Percentiles rank a stretch among this genome's conserved stretches.
Evolutionary conservation across 805 yeast genomes (phyloP).

Genomic region (Candida methanosorbosa): DNA sequence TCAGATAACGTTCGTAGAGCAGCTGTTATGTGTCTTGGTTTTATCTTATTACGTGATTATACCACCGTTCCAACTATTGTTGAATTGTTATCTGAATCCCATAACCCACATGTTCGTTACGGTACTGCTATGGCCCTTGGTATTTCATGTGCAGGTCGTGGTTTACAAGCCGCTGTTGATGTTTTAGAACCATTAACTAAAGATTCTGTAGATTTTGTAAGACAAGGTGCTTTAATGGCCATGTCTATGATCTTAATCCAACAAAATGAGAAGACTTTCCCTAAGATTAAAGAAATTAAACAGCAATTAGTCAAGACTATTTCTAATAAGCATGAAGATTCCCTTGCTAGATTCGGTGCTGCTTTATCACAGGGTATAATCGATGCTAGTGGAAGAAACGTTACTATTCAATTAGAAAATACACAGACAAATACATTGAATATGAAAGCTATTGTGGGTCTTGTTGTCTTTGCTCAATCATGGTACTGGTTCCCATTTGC

Average conservation of each 20-base stretch:
- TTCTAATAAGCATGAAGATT: conserved; percentile 87
- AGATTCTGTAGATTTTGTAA: conserved; percentile 93
- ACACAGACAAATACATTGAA: conserved; percentile 84
- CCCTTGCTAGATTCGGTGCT: conserved; percentile 96
- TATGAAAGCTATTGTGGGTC: conserved; percentile 85
- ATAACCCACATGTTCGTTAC: conserved; percentile 96
- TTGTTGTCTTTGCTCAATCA: conserved; percentile 81
- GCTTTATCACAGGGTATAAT: conserved; percentile 94
- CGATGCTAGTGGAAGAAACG: conserved; percentile 98
- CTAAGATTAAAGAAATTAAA: conserved; percentile 72
- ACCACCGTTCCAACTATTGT: conserved; percentile 93
- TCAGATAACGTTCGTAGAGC: conserved; percentile 96
- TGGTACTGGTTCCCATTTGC: conserved; percentile 99
- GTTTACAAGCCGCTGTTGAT: conserved; percentile 79
- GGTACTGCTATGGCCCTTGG: conserved; percentile 98
- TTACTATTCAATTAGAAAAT: conserved; percentile 87
- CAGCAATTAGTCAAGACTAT: conserved; percentile 70
- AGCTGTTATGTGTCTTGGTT: conserved; percentile 86
- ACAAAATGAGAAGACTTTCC: conserved; percentile 74
- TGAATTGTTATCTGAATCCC: conserved; percentile 85
- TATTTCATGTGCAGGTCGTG: conserved; percentile 94
- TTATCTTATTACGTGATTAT: conserved; percentile 82
- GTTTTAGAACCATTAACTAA: conserved; percentile 87
- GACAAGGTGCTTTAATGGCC: conserved; percentile 96
- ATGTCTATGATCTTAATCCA: conserved; percentile 83